Conservation (phyloP, 441 rosid genomes). For the Capsella rubella region DNA sequence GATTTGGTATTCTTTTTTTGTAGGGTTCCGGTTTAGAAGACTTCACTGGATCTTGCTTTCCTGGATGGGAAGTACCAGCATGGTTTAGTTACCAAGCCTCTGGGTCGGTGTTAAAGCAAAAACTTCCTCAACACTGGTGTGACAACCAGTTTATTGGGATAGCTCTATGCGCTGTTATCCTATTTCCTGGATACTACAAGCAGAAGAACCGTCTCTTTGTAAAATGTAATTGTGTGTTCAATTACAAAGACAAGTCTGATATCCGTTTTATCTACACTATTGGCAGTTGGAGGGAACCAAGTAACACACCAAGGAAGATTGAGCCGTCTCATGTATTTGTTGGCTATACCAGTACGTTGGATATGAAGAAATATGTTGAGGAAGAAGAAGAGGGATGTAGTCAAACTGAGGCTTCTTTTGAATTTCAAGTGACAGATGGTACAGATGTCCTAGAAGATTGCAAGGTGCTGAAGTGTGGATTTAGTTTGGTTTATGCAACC, state of each 20-base stretch:
- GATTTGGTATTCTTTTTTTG: neutral
- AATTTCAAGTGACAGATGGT: slow-evolving; percentile 15
- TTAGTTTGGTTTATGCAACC: neutral
- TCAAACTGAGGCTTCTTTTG: neutral
- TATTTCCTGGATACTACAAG: neutral
- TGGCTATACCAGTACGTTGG: neutral
- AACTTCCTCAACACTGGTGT: slow-evolving; percentile 19
- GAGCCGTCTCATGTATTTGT: slow-evolving; percentile 19
- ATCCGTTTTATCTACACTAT: neutral
- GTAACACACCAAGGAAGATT: neutral
- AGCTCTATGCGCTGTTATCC: slow-evolving; percentile 25
- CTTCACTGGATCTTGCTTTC: neutral
- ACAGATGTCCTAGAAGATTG: neutral
- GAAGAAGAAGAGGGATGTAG: neutral
- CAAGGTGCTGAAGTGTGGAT: slow-evolving; percentile 10
- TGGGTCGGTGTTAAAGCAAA: neutral
- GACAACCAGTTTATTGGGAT: slow-evolving; percentile 5
- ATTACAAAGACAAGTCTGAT: neutral
- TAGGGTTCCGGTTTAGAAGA: neutral
- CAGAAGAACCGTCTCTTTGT: neutral
- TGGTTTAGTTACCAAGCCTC: neutral
- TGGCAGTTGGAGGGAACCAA: neutral
- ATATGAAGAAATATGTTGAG: neutral
- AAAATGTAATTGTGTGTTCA: neutral
- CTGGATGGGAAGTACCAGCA: neutral